phyloP scores from a whole-genome alignment of 805 yeast species.

The Metschnikowia corniflorae region DNA sequence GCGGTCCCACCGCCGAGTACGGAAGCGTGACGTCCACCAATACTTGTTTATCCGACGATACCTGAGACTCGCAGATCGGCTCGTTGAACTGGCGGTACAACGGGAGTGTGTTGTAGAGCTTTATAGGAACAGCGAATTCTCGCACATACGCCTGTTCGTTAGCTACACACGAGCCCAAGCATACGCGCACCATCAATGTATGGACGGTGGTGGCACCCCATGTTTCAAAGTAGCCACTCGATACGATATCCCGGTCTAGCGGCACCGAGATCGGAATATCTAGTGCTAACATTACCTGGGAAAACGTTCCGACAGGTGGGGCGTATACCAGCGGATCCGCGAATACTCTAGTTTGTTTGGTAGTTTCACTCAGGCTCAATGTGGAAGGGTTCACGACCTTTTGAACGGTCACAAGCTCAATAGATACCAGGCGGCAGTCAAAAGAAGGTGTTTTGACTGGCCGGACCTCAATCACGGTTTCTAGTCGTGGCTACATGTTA shows the following conservation, averaged over 20 bases:
- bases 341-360: slow-evolving; percentile 32
- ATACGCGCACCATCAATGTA: slow-evolving; percentile 37
- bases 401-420: slow-evolving; percentile 50
- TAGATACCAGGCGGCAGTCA: slow-evolving; percentile 44
- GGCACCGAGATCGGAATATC: slow-evolving; percentile 60
- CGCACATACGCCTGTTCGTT: slow-evolving; percentile 30
- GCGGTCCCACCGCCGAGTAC: slow-evolving; percentile 55
- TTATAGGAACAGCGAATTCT: slow-evolving; percentile 50
- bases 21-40: slow-evolving; percentile 46
- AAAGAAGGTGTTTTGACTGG: slow-evolving; percentile 48
- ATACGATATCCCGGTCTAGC: slow-evolving; percentile 48
- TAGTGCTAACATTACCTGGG: slow-evolving; percentile 46
- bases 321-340: slow-evolving; percentile 34
- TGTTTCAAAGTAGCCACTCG: slow-evolving; percentile 47
- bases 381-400: slow-evolving; percentile 40
- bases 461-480: slow-evolving; percentile 53
- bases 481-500: slow-evolving; percentile 48
- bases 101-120: slow-evolving; percentile 55
- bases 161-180: slow-evolving; percentile 29
- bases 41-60: slow-evolving; percentile 48
- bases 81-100: slow-evolving; percentile 53
- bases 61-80: slow-evolving; percentile 41
- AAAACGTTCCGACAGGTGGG: slow-evolving; percentile 38
- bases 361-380: slow-evolving; percentile 33
- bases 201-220: slow-evolving; percentile 51